Base-by-base conservation (phyloP, 768 basidiomycete genomes). In the Leccinum boreale region DNA sequence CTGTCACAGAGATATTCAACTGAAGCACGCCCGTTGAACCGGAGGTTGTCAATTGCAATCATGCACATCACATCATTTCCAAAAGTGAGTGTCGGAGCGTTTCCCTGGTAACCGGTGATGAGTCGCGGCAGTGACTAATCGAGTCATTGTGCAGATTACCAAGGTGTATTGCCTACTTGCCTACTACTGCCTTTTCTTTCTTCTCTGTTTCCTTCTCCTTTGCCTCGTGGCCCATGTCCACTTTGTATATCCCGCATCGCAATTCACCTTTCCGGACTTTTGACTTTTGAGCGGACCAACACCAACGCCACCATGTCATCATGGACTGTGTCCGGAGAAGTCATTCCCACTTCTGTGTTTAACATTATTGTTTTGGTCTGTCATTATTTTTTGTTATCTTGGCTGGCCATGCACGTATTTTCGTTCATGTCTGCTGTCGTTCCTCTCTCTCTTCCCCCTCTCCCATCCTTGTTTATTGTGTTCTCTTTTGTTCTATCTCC, bases 1-100 rank as follows among this genome's bases (percentile, higher is more conserved):
- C 80, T 35, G 75, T 81, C 46, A 80, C 78, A n/a, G 80, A 81
- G 60, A 77, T 81, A 56, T 81, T 80, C 59, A 52, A 67, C 49
- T 72, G 56, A 72, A 44, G 24, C 29, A 10, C 3, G 48, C 26
- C 42, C 42, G 58, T 29, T 29, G 29, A 31, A 44, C 42, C 42
- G 28, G 46, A 36, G 50, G 49, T 53, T 59, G 55, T 62, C 58
- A 5, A 29, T 64, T 52, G 53, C 64, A 61, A 53, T 42, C 17
- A 9, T 39, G 36, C 28, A 28, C n/a, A 12, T 44, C 52, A 50
- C 50, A 51, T 58, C 42, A 36, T 35, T 58, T 50, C 21, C 12
- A 47, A 44, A 67, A 67, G 71, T 70, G 33, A 17, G 70, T 59
- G 28, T 21, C 28, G 10, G 33, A 48, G 10, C n/a, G 21, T 42